These are phyloP conservation scores for Cutaneotrichosporon cutaneum DNA, from an alignment of 1,284 basidiomycete genomes.

Conservation along the genomic window DNA sequence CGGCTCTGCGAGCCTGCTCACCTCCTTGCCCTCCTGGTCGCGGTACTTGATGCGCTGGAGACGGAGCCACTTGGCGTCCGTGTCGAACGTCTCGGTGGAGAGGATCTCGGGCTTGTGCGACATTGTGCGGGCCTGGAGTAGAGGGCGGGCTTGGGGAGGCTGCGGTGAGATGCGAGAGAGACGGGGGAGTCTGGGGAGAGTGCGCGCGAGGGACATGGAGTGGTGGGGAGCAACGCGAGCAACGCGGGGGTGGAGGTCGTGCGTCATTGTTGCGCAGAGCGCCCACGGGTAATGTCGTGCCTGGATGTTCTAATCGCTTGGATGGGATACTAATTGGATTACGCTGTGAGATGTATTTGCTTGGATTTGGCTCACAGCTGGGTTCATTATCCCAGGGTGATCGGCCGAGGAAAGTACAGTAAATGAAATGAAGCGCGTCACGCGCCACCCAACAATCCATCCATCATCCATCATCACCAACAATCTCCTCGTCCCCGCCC, in stretches of 20 bases:
- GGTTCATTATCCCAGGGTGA: too few relatives aligned
- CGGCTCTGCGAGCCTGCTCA: too few relatives aligned
- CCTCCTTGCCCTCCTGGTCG: slow-evolving; percentile 72
- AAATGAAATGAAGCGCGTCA: background rate
- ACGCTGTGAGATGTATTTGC: background rate
- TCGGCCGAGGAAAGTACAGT: background rate
- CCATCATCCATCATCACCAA: background rate
- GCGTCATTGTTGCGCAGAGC: background rate
- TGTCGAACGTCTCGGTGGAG: slow-evolving; percentile 37
- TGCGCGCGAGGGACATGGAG: background rate
- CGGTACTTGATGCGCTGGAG: slow-evolving; percentile 61
- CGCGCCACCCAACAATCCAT: too few relatives aligned
- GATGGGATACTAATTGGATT: background rate
- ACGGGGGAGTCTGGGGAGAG: background rate
- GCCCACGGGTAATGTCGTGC: background rate
- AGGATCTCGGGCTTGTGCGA: slow-evolving; percentile 24
- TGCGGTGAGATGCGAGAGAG: background rate
- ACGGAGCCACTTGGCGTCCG: slow-evolving; percentile 49
- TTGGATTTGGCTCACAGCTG: background rate
- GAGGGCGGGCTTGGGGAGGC: background rate
- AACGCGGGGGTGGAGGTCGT: background rate
- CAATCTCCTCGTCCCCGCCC: background rate
- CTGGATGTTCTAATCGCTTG: background rate
- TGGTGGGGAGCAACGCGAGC: background rate
- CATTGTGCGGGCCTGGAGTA: background rate